phyloP scores from a whole-genome alignment of 306 rosid genomes.

The Oemleria cerasiformis region DNA sequence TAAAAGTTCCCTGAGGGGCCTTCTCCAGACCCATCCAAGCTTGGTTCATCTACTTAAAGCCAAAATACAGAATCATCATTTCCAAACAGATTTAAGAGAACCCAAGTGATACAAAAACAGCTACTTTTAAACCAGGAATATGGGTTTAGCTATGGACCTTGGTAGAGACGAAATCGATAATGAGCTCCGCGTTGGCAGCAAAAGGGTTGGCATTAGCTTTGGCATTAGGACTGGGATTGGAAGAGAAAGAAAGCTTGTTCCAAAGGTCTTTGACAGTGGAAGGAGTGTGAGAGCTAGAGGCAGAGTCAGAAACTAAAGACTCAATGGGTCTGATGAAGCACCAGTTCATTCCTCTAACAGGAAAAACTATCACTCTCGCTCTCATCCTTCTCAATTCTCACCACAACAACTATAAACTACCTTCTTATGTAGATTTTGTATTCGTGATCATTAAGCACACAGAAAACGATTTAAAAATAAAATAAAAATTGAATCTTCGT shows the following conservation, averaged over 20 bases:
- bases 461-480: not conserved
- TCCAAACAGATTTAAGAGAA: not conserved
- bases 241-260: constrained; percentile 31
- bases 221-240: constrained; percentile 46
- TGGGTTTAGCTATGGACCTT: constrained; percentile 38
- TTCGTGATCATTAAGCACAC: not conserved
- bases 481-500: constrained; percentile 7
- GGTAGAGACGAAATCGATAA: constrained; percentile 49
- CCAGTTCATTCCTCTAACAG: constrained; percentile 80
- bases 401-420: not conserved
- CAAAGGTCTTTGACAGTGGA: constrained; percentile 61
- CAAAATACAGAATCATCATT: not conserved
- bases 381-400: constrained; percentile 39
- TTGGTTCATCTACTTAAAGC: constrained; percentile 57
- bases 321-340: constrained; percentile 71
- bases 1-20: constrained; percentile 65
- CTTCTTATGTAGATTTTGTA: not conserved
- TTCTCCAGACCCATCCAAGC: constrained; percentile 75
- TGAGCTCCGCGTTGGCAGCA: constrained; percentile 57
- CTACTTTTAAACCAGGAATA: too few relatives aligned
- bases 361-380: constrained; percentile 87
- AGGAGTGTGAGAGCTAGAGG: constrained; percentile 43
- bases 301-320: constrained; percentile 28
- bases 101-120: constrained; percentile 6
- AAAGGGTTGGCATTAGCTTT: constrained; percentile 30